Evolutionary conservation across 139 green algal genomes (phyloP), one percentile per base, ranked within the genome.

Genomic region (Monoraphidium neglectum): DNA sequence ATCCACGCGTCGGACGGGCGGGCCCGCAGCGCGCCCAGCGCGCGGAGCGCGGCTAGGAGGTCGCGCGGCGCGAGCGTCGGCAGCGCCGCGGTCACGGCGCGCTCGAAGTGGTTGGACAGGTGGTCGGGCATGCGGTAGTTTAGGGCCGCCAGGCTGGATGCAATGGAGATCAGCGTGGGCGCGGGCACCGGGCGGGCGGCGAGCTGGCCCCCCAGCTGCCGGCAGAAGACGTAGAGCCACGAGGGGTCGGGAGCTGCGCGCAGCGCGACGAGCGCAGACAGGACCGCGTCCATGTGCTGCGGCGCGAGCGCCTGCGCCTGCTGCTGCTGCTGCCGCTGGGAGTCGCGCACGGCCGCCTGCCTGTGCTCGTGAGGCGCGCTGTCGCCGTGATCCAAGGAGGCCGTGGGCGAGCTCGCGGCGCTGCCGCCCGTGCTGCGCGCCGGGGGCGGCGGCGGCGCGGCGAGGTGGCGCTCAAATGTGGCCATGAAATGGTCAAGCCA

Each of bases 401-500:
- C n/a, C n/a, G n/a, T n/a, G n/a, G n/a, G n/a, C n/a, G n/a, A n/a
- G n/a, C n/a, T n/a, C n/a, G n/a, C n/a, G n/a, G n/a, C 43, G 43
- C 43, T 12, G 43, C 43, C 43, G 43, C 43, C 43, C 8, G 43
- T 12, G 43, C 43, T 12, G 43, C 43, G 43, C 43, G 43, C 8
- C 24, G 72, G 60, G 62, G 64, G 60, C 26, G 72, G 61, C 35
- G 72, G 33, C 46, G 60, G 68, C 4, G 43, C 65, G 23, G 62
- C 61, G 37, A 78, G 54, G 72, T 54, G 72, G 33, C 33, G 61
- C 61, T 78, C 43, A 36, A 72, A 72, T 1, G 72, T 65, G 30
- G 62, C 49, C 72, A 78, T 64, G 61, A 72, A 78, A 33, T 72
- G 72, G 30, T 63, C 40, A 23, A 78, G 62, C 72, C 72, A 78